A percentile compares a stretch with the other conserved stretches of the same genome.
Evolutionary conservation across 192 early-diverging fungal genomes (phyloP).

Genomic region (Backusella tarrabulga): DNA sequence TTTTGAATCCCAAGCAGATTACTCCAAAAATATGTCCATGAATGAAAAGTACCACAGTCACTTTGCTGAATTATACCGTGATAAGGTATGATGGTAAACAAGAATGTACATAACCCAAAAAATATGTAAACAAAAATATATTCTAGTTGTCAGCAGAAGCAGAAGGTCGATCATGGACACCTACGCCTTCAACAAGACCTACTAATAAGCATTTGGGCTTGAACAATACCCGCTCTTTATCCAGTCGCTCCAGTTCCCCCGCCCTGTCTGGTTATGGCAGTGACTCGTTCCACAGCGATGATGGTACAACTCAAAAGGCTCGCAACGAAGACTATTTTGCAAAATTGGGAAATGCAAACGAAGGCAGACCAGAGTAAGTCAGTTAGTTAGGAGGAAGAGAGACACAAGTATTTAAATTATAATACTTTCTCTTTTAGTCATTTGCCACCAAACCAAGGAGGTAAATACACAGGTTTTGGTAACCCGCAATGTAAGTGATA

Average conservation of each 20-base stretch:
- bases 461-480: slow-evolving; percentile 75
- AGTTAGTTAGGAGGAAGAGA: background rate
- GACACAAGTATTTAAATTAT: background rate
- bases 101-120: background rate
- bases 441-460: slow-evolving; percentile 70
- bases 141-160: slow-evolving; percentile 54
- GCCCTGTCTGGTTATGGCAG: background rate
- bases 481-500: slow-evolving; percentile 42
- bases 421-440: background rate
- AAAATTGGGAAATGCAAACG: slow-evolving; percentile 59
- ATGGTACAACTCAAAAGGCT: slow-evolving; percentile 45
- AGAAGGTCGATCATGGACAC: slow-evolving; percentile 58
- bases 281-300: background rate
- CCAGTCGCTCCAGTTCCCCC: slow-evolving; percentile 16
- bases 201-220: slow-evolving; percentile 25
- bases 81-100: slow-evolving; percentile 67
- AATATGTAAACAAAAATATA: background rate
- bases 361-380: slow-evolving; percentile 47
- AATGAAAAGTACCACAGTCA: slow-evolving; percentile 86
- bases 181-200: slow-evolving; percentile 18
- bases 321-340: slow-evolving; percentile 82
- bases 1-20: slow-evolving; percentile 81
- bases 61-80: slow-evolving; percentile 84
- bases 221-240: slow-evolving; percentile 29
- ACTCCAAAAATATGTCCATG: slow-evolving; percentile 69